Conservation (phyloP, 805 yeast species). For the Yamadazyma laniorum region DNA sequence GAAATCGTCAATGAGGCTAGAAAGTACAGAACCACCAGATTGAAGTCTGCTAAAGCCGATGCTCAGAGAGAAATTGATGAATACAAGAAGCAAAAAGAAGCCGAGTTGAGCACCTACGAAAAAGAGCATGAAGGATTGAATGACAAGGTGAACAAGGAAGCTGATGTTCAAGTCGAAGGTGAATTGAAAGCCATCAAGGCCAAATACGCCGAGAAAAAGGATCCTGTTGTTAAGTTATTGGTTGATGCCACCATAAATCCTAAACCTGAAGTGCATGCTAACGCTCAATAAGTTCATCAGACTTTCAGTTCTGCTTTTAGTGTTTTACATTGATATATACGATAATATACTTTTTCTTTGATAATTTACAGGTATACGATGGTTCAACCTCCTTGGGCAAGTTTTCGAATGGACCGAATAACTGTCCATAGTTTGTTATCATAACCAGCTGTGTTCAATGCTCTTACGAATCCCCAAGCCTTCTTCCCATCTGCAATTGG, state of each 20-base stretch:
- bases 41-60: slow-evolving; percentile 92
- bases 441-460: slow-evolving; percentile 83
- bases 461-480: slow-evolving; percentile 87
- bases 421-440: slow-evolving; percentile 70
- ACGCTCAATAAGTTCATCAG: slow-evolving; percentile 42
- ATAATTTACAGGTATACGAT: background rate
- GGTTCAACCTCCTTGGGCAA: slow-evolving; percentile 34
- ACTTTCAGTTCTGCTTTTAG: slow-evolving; percentile 4
- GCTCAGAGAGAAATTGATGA: slow-evolving; percentile 86
- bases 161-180: slow-evolving; percentile 66
- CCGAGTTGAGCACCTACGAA: slow-evolving; percentile 73
- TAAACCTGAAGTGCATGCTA: slow-evolving; percentile 77
- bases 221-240: slow-evolving; percentile 68
- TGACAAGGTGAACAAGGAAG: slow-evolving; percentile 73
- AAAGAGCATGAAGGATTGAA: slow-evolving; percentile 72
- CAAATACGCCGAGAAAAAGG: slow-evolving; percentile 60
- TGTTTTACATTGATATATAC: slow-evolving; percentile 5
- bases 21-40: slow-evolving; percentile 78
- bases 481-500: slow-evolving; percentile 78
- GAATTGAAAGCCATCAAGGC: slow-evolving; percentile 71
- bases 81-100: slow-evolving; percentile 81
- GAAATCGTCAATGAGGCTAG: slow-evolving; percentile 92
- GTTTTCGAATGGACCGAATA: slow-evolving; percentile 35
- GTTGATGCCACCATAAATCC: slow-evolving; percentile 79
- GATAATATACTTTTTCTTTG: background rate